Base-by-base conservation (phyloP, 2,329 filamentous ascomycete species). In the Cephalotrichum gorgonifer region DNA sequence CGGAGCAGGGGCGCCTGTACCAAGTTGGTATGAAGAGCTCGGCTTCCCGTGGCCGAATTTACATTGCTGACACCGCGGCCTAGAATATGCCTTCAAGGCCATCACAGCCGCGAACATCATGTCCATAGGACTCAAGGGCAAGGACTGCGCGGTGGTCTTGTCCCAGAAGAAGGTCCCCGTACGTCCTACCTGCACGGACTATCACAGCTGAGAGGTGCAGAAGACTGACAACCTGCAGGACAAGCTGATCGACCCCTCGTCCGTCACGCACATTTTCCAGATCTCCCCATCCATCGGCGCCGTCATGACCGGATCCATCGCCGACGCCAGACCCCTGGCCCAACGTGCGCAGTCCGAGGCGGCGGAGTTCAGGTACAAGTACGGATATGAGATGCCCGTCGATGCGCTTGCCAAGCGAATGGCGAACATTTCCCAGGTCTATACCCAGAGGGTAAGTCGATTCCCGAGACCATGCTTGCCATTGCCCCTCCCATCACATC, bases 1-100 rank as follows among this genome's bases (percentile, higher is more conserved):
- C 93, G 54, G 93, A 98, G 70, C 90, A 96, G 73, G 93, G 93
- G 64, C 84, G 93, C 67, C 77, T 98, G 67, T 98, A 97, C 70
- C 93, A 98, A 96, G 93, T 98, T 70, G 93, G 93, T 97, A 79
- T 64, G 89, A 79, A 53, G 30, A 33, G 30, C 6, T 20, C 7
- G 12, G 7, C 20, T 15, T 9, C 4, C 30, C 30, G 35, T 22
- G 2, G 17, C 6, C 17, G 35, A 20, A 17, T 11, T 22, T 20
- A 20, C 3, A 20, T 23, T 39, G 8, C 35, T 39, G 11, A 39
- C n/a, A 7, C 35, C 17, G n/a, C n/a, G 12, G n/a, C 28, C 59
- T 66, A 97, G 93, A 98, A 79, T 98, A 98, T 91, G 93, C 93
- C 60, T 98, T 98, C 83, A 98, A 98, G 76, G 93, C 93, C 52